Conservation (phyloP, 2,329 filamentous ascomycete species). For the Diaporthe amygdali region DNA sequence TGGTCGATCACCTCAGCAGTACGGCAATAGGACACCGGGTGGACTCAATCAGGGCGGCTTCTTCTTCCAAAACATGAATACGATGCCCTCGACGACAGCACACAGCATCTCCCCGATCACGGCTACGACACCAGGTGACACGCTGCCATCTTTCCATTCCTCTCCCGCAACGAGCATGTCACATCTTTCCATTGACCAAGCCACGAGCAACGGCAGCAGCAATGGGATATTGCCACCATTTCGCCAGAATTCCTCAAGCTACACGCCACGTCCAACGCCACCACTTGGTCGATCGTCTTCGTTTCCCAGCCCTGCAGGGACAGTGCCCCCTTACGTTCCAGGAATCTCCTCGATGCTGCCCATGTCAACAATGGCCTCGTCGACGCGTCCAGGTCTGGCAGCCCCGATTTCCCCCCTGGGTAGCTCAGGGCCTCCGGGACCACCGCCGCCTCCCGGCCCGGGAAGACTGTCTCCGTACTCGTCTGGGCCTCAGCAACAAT, state of each 20-base stretch:
- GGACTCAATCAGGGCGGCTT: constrained; percentile 19
- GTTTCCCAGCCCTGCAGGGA: constrained; percentile 22
- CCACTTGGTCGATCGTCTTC: constrained; percentile 24
- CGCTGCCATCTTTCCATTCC: constrained; percentile 25
- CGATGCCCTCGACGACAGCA: constrained; percentile 23
- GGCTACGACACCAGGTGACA: constrained; percentile 25
- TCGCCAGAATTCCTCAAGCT: constrained; percentile 21
- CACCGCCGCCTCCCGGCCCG: constrained; percentile 2
- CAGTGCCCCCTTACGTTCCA: constrained; percentile 23
- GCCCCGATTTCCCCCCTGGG: constrained; percentile 39
- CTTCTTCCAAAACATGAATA: constrained; percentile 24
- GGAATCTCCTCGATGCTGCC: constrained; percentile 26
- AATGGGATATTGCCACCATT: constrained; percentile 26
- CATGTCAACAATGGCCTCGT: constrained; percentile 20
- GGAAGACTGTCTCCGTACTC: constrained; percentile 34
- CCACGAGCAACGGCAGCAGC: constrained; percentile 16
- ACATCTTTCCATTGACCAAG: constrained; percentile 26
- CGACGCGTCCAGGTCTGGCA: constrained; percentile 47
- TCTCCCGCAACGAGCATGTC: constrained; percentile 27
- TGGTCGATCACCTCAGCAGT: constrained; percentile 24
- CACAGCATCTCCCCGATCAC: constrained; percentile 25
- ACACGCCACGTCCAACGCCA: constrained; percentile 23
- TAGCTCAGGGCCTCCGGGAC: constrained; percentile 17
- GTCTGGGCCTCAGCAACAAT: constrained; percentile 47
- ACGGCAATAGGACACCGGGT: constrained; percentile 20